Evolutionary conservation across 2,329 filamentous ascomycete species (phyloP), one percentile per base, ranked within the genome.

Genomic region (Calonectria pseudoturangicola): DNA sequence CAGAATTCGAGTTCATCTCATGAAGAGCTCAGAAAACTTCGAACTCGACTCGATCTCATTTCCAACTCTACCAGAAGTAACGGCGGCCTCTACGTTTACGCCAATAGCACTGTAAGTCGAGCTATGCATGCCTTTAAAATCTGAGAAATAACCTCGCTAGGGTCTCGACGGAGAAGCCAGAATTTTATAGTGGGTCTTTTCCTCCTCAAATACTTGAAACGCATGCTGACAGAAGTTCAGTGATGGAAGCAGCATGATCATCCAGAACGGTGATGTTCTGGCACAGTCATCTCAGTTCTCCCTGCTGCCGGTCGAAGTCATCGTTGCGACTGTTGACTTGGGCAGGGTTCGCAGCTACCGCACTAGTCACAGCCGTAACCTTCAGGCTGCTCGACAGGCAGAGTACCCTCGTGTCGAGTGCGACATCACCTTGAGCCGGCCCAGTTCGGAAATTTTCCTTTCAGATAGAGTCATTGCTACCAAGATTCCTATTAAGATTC

Each of bases 311-410:
- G 92, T 94, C 7, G 92, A 94, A 77, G 91, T 94, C 4, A 83
- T 92, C 21, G 90, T 88, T 6, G 92, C 92, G 3, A 93, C 91
- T 0, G 86, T 94, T 8, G 92, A 94, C 76, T 85, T 94, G 2
- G 94, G 96, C 78, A 92, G 94, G 74, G 93, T 96, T 7, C 86
- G 92, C 54, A 85, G 88, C 1, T 92, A 87, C 76, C 86, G 93
- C 0, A 89, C 84, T n/a, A 85, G 87, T 1, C 86, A 88, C 16
- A 89, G 88, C 15, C 86, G 91, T 70, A 88, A 89, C 8, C 79
- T 90, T 21, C 93, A 94, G 80, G 89, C 90, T 8, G 87, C 90
- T 70, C 71, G 81, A 83, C 45, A 81, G 78, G 68, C 82, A 78
- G 72, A 81, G 27, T 83, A 74, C 67, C 79, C 63, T 54, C 76